Conservation (phyloP, 805 yeast genomes). For the Lipomyces spencermartinsiae region DNA sequence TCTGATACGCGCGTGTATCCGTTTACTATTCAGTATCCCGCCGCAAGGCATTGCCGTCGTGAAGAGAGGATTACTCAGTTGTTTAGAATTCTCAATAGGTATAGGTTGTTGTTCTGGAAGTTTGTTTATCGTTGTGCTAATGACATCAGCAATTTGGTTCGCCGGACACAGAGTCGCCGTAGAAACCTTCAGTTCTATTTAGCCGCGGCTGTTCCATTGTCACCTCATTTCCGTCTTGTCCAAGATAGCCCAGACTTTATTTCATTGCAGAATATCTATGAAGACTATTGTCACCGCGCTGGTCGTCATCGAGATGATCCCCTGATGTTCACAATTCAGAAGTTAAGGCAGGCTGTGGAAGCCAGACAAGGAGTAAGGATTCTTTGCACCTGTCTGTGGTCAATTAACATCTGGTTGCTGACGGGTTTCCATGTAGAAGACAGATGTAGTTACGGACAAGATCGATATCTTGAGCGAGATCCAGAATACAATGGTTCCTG, state of each 20-base stretch:
- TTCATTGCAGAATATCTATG: constrained; percentile 83
- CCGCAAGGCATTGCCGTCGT: constrained; percentile 95
- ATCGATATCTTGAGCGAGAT: constrained; percentile 91
- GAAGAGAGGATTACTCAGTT: constrained; percentile 94
- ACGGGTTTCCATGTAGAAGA: constrained; percentile 66
- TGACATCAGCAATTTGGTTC: constrained; percentile 62
- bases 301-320: constrained; percentile 88
- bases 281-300: constrained; percentile 76
- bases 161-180: constrained; percentile 86
- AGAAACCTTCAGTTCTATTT: constrained; percentile 83
- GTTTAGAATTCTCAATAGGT: constrained; percentile 77
- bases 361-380: constrained; percentile 59
- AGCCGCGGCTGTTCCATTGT: constrained; percentile 90
- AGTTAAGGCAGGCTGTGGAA: constrained; percentile 90
- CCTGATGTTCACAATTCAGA: constrained; percentile 80
- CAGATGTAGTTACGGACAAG: constrained; percentile 85
- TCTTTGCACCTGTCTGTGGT: background rate
- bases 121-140: constrained; percentile 8
- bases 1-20: constrained; percentile 91
- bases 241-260: constrained; percentile 79
- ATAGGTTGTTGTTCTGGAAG: background rate
- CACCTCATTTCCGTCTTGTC: constrained; percentile 91
- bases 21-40: constrained; percentile 96
- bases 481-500: constrained; percentile 85
- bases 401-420: background rate